Base-by-base conservation (phyloP, 2,329 filamentous ascomycete genomes). In the Cyphellophora attinorum region DNA sequence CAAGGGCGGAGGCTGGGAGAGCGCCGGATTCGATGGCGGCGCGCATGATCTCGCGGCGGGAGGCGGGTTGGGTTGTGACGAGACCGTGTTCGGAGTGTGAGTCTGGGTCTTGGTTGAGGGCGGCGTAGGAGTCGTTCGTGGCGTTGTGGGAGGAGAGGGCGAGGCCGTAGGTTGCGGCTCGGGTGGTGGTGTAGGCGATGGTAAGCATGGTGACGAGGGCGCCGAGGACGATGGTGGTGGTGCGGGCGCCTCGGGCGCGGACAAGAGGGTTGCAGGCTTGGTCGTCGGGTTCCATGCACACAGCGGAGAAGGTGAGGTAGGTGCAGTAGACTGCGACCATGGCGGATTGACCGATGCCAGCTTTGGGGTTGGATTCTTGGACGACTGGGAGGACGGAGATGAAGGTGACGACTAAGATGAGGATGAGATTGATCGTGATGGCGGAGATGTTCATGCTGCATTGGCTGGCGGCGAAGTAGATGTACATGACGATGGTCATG, bases 311-410 rank as follows among this genome's bases (percentile, higher is more conserved):
- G 47, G 91, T 98, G 36, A 98, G 75, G 56, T 98, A 98, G 28
- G 91, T 96, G 74, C 91, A 98, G 69, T 98, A 98, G 39, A 94
- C 76, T 12, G 88, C 85, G 29, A 98, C 91, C 75, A 96, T 95
- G 42, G 91, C 89, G 27, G 88, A 86, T 57, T 98, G 91, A n/a
- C 91, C 91, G 39, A 98, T 72, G 31, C 91, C 91, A 27, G 91
- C 91, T 55, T 89, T 86, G 31, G 88, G 78, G 59, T 98, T 98
- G 56, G 80, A 80, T 52, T 88, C 85, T 59, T 98, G 91, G 11
- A 98, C 76, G 1, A 74, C 74, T 2, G 91, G 88, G 55, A 96
- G 88, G 41, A 98, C 80, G 0, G 89, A 95, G 19, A 95, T 70
- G 46, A 79, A 70, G 0, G 86, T 93, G 42, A 93, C 78, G 39